phyloP scores from a whole-genome alignment of 75 land plant species.

The Pinus tabuliformis region DNA sequence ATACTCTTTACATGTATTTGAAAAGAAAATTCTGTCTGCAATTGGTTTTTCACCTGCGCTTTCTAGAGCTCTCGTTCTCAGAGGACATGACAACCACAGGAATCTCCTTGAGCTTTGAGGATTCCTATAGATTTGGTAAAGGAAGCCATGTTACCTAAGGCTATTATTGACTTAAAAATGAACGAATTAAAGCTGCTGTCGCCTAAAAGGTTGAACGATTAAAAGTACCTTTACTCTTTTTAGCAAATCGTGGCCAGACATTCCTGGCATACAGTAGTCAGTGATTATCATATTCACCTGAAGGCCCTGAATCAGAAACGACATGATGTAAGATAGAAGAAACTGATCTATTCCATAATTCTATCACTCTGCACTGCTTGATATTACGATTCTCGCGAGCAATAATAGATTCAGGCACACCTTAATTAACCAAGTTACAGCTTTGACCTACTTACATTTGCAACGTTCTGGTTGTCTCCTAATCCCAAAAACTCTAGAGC shows the following conservation, averaged over 20 bases:
- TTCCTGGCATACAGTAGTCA: constrained; percentile 76
- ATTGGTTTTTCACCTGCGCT: constrained; percentile 18
- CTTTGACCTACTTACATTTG: too few relatives aligned
- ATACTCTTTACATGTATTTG: too few relatives aligned
- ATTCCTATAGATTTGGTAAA: neutral
- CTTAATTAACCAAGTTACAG: too few relatives aligned
- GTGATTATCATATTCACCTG: constrained; percentile 66
- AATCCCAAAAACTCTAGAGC: constrained; percentile 74
- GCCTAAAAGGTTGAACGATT: neutral
- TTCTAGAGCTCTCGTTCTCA: constrained; percentile 28
- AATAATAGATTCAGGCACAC: too few relatives aligned
- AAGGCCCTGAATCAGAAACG: constrained; percentile 1
- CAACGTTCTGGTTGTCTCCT: constrained; percentile 9
- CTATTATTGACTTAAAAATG: neutral
- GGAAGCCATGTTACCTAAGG: neutral
- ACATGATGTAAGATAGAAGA: too few relatives aligned
- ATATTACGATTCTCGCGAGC: too few relatives aligned
- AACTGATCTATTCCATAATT: too few relatives aligned
- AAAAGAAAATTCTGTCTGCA: too few relatives aligned
- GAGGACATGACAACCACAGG: constrained; percentile 51
- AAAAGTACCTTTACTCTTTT: constrained; percentile 53
- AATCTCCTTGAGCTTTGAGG: constrained; percentile 30
- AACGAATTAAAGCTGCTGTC: neutral
- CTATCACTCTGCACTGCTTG: too few relatives aligned
- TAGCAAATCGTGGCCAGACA: constrained; percentile 72